These are phyloP conservation scores for Pseudogymnoascus sp. DNA, from an alignment of 2,329 filamentous ascomycete species.

Conservation along the genomic window DNA sequence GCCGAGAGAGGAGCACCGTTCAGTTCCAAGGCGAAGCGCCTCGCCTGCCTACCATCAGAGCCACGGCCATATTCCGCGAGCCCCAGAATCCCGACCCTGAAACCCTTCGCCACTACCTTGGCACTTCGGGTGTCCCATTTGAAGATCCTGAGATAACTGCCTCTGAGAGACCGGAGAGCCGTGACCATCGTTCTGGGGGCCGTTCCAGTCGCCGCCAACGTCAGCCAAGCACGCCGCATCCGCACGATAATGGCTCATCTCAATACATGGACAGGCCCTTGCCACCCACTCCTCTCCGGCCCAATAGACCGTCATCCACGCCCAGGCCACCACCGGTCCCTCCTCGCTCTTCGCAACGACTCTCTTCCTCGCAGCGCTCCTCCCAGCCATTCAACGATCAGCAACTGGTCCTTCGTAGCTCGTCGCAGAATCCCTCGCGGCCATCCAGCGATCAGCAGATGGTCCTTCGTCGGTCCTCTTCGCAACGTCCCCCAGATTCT, in stretches of 20 bases:
- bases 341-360: neutral
- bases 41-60: neutral
- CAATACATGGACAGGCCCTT: neutral
- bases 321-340: neutral
- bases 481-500: neutral
- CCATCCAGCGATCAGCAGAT: neutral
- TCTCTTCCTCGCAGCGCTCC: neutral
- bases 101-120: neutral
- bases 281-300: neutral
- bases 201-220: neutral
- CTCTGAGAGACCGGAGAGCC: neutral
- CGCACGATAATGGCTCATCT: neutral
- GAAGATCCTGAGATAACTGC: neutral
- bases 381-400: neutral
- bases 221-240: neutral
- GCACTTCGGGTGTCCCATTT: neutral
- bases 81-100: neutral
- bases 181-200: neutral
- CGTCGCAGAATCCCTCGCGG: neutral
- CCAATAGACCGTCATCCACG: neutral
- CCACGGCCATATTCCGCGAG: neutral
- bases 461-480: neutral
- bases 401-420: neutral
- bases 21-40: neutral
- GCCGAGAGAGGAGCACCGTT: neutral